Evolutionary conservation across 2,329 filamentous ascomycete genomes (phyloP), one percentile per base, ranked within the genome.

Genomic region (Colletotrichum sp.): DNA sequence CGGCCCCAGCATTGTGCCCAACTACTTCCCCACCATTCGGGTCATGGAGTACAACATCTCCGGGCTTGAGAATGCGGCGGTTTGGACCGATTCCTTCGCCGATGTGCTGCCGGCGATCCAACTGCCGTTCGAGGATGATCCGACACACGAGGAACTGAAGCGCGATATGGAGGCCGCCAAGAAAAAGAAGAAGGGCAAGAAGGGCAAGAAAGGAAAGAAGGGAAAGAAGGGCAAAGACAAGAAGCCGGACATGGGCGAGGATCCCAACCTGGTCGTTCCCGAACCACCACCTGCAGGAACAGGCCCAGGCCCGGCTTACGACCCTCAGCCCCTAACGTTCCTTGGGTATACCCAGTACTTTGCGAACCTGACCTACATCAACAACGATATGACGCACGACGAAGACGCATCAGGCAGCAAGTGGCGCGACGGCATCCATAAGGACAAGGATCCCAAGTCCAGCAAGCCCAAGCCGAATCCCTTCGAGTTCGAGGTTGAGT

Each of bases 31-130:
- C 0, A 95, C 94, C 1, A 84, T 98, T 36, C 91, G 96, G n/a
- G 89, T 99, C n/a, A 87, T 96, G 76, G 95, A 98, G 80, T 99
- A 98, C 87, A 98, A 99, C 81, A 95, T 95, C 69, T 94, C 88
- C 0, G 95, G 95, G 0, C 82, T 98, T 5, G 93, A 95, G 76
- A 79, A 90, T 66, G 78, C 82, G 0, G 79, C 84, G 2, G 82
- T 86, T 2, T 91, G 90, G 89, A 76, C 78, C 2, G 86, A 86
- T 64, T 69, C 79, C 2, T 73, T 65, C 47, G 66, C 29, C 21
- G 34, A 67, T 27, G 33, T 38, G n/a, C 13, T 54, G 9, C 58
- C 59, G 16, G 21, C 67, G 9, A 33, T 58, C 16, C 24, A 54
- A n/a, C 38, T 62, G 21, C 64, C 73, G 31, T 18, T 21, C 18